Conservation (phyloP, 2,329 filamentous ascomycete genomes). For the Lachnellula suecica region DNA sequence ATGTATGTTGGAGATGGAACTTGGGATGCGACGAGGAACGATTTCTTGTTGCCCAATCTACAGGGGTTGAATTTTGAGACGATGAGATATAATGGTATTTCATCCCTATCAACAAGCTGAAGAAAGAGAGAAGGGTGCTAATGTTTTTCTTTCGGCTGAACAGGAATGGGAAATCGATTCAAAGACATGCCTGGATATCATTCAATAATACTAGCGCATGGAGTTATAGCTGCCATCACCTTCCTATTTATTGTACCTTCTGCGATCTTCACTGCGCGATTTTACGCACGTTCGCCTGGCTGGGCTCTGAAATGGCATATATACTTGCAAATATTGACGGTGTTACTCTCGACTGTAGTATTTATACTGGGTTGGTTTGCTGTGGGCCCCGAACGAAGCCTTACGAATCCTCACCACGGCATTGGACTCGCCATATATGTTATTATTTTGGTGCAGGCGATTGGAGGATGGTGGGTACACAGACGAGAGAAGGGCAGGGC, state of each 20-base stretch:
- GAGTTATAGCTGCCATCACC: slow-evolving; percentile 67
- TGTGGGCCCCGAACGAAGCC: slow-evolving; percentile 67
- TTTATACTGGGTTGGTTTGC: slow-evolving; percentile 77
- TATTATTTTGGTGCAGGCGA: slow-evolving; percentile 67
- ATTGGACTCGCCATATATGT: slow-evolving; percentile 80
- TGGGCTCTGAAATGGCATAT: slow-evolving; percentile 68
- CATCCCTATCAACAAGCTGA: background rate
- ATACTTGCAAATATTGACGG: slow-evolving; percentile 69
- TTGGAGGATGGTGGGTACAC: slow-evolving; percentile 65
- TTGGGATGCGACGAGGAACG: slow-evolving; percentile 76
- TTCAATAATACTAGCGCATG: slow-evolving; percentile 68
- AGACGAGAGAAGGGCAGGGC: slow-evolving; percentile 40
- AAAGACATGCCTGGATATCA: slow-evolving; percentile 69
- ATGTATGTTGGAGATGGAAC: slow-evolving; percentile 79
- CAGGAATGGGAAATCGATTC: slow-evolving; percentile 80
- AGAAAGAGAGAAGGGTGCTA: background rate
- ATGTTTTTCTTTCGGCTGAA: slow-evolving; percentile 13
- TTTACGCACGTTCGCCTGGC: slow-evolving; percentile 62
- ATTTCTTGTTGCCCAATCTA: slow-evolving; percentile 76
- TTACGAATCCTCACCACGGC: slow-evolving; percentile 82
- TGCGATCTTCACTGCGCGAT: slow-evolving; percentile 73
- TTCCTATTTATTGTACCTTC: slow-evolving; percentile 73
- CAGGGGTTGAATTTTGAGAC: slow-evolving; percentile 76
- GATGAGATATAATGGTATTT: slow-evolving; percentile 78
- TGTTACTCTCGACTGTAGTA: slow-evolving; percentile 66